Conservation (phyloP, 768 basidiomycete genomes). For the Tylopilus sp. region DNA sequence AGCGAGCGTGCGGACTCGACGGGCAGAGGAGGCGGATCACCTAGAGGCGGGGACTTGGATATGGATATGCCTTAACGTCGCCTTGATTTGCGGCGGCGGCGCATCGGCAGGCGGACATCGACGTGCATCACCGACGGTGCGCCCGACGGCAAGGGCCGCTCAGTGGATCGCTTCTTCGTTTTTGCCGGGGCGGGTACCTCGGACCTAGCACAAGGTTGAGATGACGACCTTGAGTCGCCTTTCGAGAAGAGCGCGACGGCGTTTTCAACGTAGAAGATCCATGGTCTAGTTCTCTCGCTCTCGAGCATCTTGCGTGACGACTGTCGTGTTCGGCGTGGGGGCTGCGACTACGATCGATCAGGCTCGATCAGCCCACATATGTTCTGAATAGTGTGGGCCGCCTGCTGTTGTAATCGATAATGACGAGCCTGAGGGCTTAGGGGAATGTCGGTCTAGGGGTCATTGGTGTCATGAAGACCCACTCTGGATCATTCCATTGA, state of each 20-base stretch:
- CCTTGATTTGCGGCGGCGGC: neutral
- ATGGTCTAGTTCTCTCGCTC: neutral
- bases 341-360: neutral
- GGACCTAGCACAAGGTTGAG: slow-evolving; percentile 1
- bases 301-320: slow-evolving; percentile 3
- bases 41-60: slow-evolving; percentile 2
- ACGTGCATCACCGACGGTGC: too few species aligned
- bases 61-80: neutral
- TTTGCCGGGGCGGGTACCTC: neutral
- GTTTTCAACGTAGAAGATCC: neutral
- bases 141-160: neutral
- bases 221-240: slow-evolving; percentile 11
- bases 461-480: too few species aligned
- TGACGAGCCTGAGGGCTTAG: neutral
- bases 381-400: neutral
- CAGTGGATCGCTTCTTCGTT: neutral
- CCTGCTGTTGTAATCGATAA: neutral
- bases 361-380: neutral
- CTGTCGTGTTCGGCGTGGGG: slow-evolving; percentile 2
- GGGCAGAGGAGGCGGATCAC: neutral
- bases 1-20: neutral
- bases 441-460: too few species aligned
- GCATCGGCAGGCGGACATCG: too few species aligned
- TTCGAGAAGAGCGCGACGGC: slow-evolving; percentile 7
- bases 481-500: too few species aligned